Evolutionary conservation across 176 grass and related monocot genomes (phyloP).

Genomic region (Hyparrhenia diplandra): DNA sequence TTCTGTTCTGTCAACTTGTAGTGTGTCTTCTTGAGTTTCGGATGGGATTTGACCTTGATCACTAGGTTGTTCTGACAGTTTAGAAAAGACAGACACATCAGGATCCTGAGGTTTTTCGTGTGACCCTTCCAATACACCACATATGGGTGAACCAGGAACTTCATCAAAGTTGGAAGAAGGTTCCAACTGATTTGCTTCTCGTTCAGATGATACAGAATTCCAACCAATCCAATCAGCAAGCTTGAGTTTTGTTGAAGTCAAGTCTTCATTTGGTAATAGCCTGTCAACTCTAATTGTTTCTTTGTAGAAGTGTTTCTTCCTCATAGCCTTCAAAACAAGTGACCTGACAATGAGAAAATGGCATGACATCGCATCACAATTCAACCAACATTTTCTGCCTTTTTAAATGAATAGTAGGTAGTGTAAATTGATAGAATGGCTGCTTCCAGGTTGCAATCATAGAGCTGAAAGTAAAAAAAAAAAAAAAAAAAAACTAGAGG

Average conservation of each 20-base stretch:
- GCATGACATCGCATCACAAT: not conserved
- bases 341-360: slow-evolving; percentile 34
- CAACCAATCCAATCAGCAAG: slow-evolving; percentile 60
- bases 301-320: slow-evolving; percentile 91
- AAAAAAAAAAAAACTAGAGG: no score
- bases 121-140: slow-evolving; percentile 29
- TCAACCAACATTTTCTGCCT: no score
- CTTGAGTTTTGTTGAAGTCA: slow-evolving; percentile 28
- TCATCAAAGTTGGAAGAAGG: slow-evolving; percentile 22
- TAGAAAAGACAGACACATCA: slow-evolving; percentile 16
- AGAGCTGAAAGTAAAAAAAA: no score
- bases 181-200: slow-evolving; percentile 43
- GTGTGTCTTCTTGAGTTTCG: not conserved
- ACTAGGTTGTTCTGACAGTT: slow-evolving; percentile 9
- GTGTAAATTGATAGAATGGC: no score
- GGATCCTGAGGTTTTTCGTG: not conserved
- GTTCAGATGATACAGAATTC: slow-evolving; percentile 56
- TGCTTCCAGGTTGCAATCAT: no score
- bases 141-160: slow-evolving; percentile 11
- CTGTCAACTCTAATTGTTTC: slow-evolving; percentile 79
- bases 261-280: slow-evolving; percentile 47
- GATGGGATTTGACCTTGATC: slow-evolving; percentile 14
- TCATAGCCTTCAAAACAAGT: slow-evolving; percentile 57
- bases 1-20: slow-evolving; percentile 9
- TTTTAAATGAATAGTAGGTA: no score